phyloP scores from a whole-genome alignment of 805 yeast genomes.

The Scheffersomyces amazonensis region DNA sequence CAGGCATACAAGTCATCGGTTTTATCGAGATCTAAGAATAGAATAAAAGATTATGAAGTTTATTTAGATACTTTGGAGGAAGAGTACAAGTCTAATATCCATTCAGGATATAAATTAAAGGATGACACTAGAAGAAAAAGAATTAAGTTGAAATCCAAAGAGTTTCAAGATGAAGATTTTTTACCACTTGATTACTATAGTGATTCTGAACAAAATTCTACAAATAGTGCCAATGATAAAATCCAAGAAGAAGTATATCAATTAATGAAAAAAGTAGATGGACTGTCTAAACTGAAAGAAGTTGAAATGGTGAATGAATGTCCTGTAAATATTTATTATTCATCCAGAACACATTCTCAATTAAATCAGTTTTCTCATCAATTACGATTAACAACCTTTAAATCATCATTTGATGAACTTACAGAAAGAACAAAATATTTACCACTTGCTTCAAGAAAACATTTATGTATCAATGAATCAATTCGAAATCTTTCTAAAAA shows the following conservation, averaged over 20 bases:
- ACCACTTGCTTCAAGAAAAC: constrained; percentile 82
- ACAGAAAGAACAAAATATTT: constrained; percentile 61
- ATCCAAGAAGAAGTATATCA: constrained; percentile 47
- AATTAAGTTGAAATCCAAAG: constrained; percentile 1
- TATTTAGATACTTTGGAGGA: constrained; percentile 34
- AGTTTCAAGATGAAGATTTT: constrained; percentile 11
- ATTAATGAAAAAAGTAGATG: constrained; percentile 44
- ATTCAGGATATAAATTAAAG: constrained; percentile 12
- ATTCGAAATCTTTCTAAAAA: constrained; percentile 45
- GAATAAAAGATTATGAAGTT: constrained; percentile 37
- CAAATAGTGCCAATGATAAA: constrained; percentile 21
- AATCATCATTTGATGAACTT: constrained; percentile 50
- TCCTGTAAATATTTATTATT: constrained; percentile 53
- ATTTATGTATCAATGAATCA: constrained; percentile 71
- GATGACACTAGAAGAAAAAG: constrained; percentile 7
- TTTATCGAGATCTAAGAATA: constrained; percentile 19
- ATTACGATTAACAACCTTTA: constrained; percentile 57
- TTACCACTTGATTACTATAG: constrained; percentile 37
- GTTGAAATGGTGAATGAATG: constrained; percentile 21
- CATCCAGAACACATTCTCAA: constrained; percentile 92
- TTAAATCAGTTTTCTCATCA: constrained; percentile 77
- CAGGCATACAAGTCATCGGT: constrained; percentile 33
- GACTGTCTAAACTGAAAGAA: constrained; percentile 12
- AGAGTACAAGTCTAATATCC: constrained; percentile 14
- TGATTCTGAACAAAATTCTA: constrained; percentile 15